These are phyloP conservation scores for Scutellaria baicalensis DNA, from an alignment of 257 asterid species.

Conservation along the genomic window DNA sequence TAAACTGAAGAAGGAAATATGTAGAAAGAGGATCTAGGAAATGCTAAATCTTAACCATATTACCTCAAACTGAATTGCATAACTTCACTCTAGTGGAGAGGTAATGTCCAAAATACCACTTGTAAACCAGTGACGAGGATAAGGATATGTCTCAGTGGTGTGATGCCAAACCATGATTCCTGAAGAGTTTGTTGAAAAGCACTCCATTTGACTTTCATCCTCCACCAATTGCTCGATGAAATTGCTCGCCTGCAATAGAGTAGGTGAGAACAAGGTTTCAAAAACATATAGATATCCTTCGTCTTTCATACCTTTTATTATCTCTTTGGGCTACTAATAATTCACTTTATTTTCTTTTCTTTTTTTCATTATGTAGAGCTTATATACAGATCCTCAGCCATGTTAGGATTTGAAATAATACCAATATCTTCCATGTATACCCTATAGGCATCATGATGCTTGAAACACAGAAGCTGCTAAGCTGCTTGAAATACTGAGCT, in stretches of 20 bases:
- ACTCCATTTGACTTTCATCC: constrained; percentile 85
- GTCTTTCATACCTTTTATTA: neutral
- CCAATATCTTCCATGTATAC: neutral
- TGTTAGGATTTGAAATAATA: neutral
- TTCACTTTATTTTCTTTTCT: neutral
- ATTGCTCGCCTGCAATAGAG: constrained; percentile 49
- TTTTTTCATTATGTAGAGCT: neutral
- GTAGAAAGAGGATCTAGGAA: neutral
- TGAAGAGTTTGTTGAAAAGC: constrained; percentile 42
- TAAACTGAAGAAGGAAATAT: neutral
- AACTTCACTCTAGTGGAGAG: constrained; percentile 23
- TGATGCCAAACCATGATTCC: constrained; percentile 61
- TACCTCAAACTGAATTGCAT: constrained; percentile 9
- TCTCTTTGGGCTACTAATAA: neutral
- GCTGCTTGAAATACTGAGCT: neutral
- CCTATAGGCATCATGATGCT: neutral
- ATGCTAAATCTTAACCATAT: neutral
- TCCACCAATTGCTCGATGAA: constrained; percentile 73
- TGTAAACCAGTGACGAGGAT: constrained; percentile 23
- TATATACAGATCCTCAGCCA: neutral
- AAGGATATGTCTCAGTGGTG: constrained; percentile 17
- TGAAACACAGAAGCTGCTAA: neutral
- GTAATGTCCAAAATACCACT: constrained; percentile 18
- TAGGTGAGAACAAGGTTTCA: neutral
- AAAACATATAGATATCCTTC: neutral